Percentiles rank a stretch among this genome's conserved stretches.
Conservation (phyloP, 805 yeast species). For the Spathaspora passalidarum region DNA sequence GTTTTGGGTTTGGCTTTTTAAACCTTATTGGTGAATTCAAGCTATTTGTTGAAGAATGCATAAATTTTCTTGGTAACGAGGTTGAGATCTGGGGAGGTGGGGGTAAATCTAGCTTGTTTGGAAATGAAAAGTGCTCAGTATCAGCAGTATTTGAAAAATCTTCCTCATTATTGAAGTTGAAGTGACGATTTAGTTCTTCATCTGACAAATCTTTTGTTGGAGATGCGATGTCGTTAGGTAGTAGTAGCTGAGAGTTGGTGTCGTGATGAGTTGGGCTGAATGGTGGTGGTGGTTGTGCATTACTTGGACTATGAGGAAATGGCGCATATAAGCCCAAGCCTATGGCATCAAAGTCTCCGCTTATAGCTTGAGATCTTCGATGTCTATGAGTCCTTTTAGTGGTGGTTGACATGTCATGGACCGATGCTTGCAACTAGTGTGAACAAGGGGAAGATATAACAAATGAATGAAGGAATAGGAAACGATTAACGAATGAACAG, state of each 20-base stretch:
- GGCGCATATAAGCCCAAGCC: slow-evolving; percentile 37
- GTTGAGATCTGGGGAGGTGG: slow-evolving; percentile 11
- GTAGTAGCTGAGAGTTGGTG: not conserved
- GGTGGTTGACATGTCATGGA: too few species aligned
- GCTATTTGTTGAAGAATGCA: slow-evolving; percentile 9
- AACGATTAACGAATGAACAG: too few species aligned
- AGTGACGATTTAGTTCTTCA: slow-evolving; percentile 25
- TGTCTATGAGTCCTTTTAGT: slow-evolving; percentile 60
- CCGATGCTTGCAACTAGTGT: too few species aligned
- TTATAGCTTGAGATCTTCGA: slow-evolving; percentile 82
- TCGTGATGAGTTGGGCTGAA: slow-evolving; percentile 4
- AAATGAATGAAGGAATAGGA: too few species aligned
- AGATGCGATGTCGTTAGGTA: not conserved
- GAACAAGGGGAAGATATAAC: too few species aligned
- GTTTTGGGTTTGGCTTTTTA: slow-evolving; percentile 9
- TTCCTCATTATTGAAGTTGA: slow-evolving; percentile 32
- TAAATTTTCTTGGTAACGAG: slow-evolving; percentile 6
- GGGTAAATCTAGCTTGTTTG: slow-evolving; percentile 13
- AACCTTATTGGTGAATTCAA: slow-evolving; percentile 33
- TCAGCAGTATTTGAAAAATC: slow-evolving; percentile 28
- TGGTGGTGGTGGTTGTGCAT: slow-evolving; percentile 2
- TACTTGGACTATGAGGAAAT: slow-evolving; percentile 8
- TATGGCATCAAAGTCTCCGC: slow-evolving; percentile 71
- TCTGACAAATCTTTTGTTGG: not conserved
- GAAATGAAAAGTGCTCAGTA: slow-evolving; percentile 26